Conservation (phyloP, 306 rosid genomes). For the Clitoria ternatea region DNA sequence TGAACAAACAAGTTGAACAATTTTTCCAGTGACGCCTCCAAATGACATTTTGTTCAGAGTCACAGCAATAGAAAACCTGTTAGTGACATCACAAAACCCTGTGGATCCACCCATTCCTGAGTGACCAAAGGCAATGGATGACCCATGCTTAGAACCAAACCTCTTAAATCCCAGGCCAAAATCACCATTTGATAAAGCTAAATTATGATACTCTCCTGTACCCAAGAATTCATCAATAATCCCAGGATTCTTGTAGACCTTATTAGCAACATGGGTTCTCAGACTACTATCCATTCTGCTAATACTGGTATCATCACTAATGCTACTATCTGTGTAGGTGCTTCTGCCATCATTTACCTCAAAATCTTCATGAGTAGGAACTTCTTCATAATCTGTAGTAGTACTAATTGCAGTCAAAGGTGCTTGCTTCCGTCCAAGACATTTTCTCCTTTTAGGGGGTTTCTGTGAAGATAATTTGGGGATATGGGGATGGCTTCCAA, state of each 20-base stretch:
- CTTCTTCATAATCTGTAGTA: slow-evolving; percentile 17
- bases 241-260: slow-evolving; percentile 55
- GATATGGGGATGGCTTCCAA: slow-evolving; percentile 85
- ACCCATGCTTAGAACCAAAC: slow-evolving; percentile 50
- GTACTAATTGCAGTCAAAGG: slow-evolving; percentile 17
- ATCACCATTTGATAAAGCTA: slow-evolving; percentile 43
- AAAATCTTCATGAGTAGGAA: slow-evolving; percentile 5
- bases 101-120: slow-evolving; percentile 98
- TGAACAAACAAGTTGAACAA: slow-evolving; percentile 72
- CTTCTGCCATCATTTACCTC: slow-evolving; percentile 20
- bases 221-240: slow-evolving; percentile 85
- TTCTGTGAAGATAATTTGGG: slow-evolving; percentile 57
- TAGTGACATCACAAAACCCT: slow-evolving; percentile 62
- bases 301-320: slow-evolving; percentile 23
- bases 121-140: slow-evolving; percentile 79
- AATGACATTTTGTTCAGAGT: slow-evolving; percentile 81
- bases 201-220: slow-evolving; percentile 51
- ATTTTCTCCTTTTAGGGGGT: slow-evolving; percentile 36
- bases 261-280: slow-evolving; percentile 16
- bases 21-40: slow-evolving; percentile 61
- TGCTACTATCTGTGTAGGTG: slow-evolving; percentile 20
- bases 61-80: slow-evolving; percentile 77
- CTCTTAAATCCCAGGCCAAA: slow-evolving; percentile 88
- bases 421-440: slow-evolving; percentile 29
- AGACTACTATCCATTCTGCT: slow-evolving; percentile 22